Base-by-base conservation (phyloP, 1,139 yeast species). In the Yamadazyma aaseri region DNA sequence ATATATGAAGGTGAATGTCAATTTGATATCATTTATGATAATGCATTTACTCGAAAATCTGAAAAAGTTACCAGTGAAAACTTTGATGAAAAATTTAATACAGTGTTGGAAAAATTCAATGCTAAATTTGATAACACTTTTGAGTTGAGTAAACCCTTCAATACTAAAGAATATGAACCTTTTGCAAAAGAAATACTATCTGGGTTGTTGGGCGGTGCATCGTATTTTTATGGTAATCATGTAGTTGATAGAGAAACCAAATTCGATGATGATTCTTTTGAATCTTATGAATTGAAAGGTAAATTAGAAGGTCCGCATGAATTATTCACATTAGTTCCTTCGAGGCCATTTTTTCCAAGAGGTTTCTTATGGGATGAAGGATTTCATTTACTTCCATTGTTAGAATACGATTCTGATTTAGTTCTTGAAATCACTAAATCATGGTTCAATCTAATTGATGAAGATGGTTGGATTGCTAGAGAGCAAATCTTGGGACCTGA, bases 321-420 rank as follows among this genome's bases (percentile, higher is more conserved):
- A 44, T 60, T 94, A 24, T 86, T 89, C 49, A 77, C 95, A 0
- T 69, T 87, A 28, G 95, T 89, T 20, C 98, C 98, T 2, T 86
- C 96, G 31, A 72, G 98, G 37, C 89, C 96, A 0, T 86, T 86
- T 51, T 92, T 92, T 60, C 97, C 98, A 6, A 73, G 98, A 44
- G 99, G 99, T 0, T 92, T 92, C 53, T 86, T 86, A 53, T 92
- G 99, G 99, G 99, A 94, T 58, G 98, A 94, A 61, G 99, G 99
- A 0, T 92, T 92, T 60, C 96, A 92, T 56, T 67, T 92, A 42
- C 66, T 90, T 26, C 96, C 96, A 3, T 65, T 92, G 23, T 59
- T 86, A 44, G 81, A 83, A 33, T 90, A 83, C 55, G 98, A 92
- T 56, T 75, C 87, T 7, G 96, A 89, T 52, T 65, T 92, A 29